Evolutionary conservation across 805 yeast species (phyloP).

Genomic region (Wickerhamomyces mucosus): DNA sequence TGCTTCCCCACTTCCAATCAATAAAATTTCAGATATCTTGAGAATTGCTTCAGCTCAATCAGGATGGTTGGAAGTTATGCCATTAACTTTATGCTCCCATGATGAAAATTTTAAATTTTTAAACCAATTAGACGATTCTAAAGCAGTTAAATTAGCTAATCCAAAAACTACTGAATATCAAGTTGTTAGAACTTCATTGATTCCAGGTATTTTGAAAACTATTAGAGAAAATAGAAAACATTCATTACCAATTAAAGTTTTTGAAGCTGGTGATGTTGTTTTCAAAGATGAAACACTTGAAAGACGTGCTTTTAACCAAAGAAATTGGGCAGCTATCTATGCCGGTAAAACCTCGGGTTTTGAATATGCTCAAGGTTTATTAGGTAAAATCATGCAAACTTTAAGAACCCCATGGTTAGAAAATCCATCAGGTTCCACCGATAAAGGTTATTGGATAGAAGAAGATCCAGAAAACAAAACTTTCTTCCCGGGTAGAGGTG

Average conservation of each 20-base stretch:
- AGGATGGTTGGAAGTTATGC: constrained; percentile 94
- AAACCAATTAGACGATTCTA: constrained; percentile 63
- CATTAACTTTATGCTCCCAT: constrained; percentile 90
- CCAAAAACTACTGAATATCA: constrained; percentile 97
- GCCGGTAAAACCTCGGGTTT: constrained; percentile 96
- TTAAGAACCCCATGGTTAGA: constrained; percentile 81
- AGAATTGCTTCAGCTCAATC: constrained; percentile 89
- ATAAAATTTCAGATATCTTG: constrained; percentile 83
- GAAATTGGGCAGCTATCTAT: constrained; percentile 89
- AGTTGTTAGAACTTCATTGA: constrained; percentile 89
- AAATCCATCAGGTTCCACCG: constrained; percentile 31
- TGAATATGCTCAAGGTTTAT: constrained; percentile 87
- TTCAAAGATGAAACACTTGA: constrained; percentile 72
- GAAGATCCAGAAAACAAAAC: constrained; percentile 58
- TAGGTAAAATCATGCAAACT: constrained; percentile 94
- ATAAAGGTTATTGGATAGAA: constrained; percentile 83
- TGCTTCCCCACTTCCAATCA: constrained; percentile 84
- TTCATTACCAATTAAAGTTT: constrained; percentile 87
- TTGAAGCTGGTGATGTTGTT: constrained; percentile 92
- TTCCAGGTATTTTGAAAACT: constrained; percentile 93
- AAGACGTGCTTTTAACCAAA: constrained; percentile 84
- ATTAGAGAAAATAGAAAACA: constrained; percentile 94
- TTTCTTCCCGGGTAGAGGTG: constrained; percentile 97
- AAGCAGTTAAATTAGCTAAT: constrained; percentile 84
- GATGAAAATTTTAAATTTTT: constrained; percentile 92